Base-by-base conservation (phyloP, 768 basidiomycete species). In the Myochromella boudieri region DNA sequence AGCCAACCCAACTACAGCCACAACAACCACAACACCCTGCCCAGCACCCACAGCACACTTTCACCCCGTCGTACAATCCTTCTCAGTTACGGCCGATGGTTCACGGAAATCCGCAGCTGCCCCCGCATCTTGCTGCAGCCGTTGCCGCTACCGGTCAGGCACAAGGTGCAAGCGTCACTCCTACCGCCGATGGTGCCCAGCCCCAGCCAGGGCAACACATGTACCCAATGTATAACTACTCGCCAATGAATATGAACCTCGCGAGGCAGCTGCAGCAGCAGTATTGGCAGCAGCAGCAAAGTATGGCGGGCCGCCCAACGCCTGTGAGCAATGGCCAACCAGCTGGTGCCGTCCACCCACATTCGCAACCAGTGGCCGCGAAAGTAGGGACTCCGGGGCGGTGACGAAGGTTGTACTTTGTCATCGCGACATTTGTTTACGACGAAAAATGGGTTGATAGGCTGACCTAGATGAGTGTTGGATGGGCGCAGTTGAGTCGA, bases 61-160 rank as follows among this genome's bases (percentile, higher is more conserved):
- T 65, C 46, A 49, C 50, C 25, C 40, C 61, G 12, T 64, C 66
- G 48, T 72, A 70, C 48, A 70, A 58, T 37, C 64, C 67, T 5
- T 34, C 67, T 4, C 70, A 68, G 17, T 52, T 65, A 44, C 67
- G 71, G 18, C 58, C 68, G 1, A 38, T 66, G 43, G 59, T 64
- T 22, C 65, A 60, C 25, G 43, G 54, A 21, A 64, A 58, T 29
- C 51, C 63, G 6, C 61, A 57, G 24, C 47, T 63, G 36, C 22
- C 58, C 31, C 37, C 57, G 32, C 44, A 55, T 31, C 41, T 56
- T 29, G 36, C 53, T 33, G 47, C 53, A 29, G 55, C 49, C 18
- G 59, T 64, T 17, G 55, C 53, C 45, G 45, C 45, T 34, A 42
- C 34, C 43, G 55, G 47, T 14, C 60, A 48, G 46, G 56, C 36